These are phyloP conservation scores for Rhodosporidiobolus sp. DNA, from an alignment of 768 basidiomycete species.

Conservation along the genomic window DNA sequence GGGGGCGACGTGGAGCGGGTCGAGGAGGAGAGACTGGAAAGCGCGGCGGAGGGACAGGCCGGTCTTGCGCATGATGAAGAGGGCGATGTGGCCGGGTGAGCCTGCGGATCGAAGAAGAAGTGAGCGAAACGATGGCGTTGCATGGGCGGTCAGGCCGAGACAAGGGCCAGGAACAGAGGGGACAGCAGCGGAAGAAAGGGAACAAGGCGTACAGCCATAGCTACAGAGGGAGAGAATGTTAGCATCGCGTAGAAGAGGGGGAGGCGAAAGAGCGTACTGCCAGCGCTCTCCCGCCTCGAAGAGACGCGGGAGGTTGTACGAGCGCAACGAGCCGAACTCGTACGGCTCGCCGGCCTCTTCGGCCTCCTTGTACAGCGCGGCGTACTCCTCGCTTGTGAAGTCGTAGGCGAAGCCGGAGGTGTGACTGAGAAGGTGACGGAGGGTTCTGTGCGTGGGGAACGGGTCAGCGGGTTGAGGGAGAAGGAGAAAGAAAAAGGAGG, in stretches of 20 bases:
- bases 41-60: not conserved
- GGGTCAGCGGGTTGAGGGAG: constrained; percentile 1
- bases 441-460: not conserved
- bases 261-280: not conserved
- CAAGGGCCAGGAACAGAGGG: no score
- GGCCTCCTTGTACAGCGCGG: not conserved
- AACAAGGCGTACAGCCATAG: no score
- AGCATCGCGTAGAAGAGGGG: no score
- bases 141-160: not conserved
- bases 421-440: constrained; percentile 2
- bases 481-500: not conserved
- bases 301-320: not conserved
- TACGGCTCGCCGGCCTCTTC: not conserved
- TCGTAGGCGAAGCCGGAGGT: constrained; percentile 9
- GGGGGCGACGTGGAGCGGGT: constrained; percentile 7
- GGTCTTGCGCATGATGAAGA: constrained; percentile 9
- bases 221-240: no score
- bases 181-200: no score
- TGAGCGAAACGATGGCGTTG: not conserved
- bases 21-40: constrained; percentile 2
- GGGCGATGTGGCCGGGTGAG: constrained; percentile 10
- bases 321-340: not conserved
- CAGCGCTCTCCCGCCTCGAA: constrained; percentile 2
- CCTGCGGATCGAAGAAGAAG: not conserved
- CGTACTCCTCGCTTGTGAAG: not conserved